Evolutionary conservation across 228 moss, liverwort and hornwort species (phyloP), one percentile per base, ranked within the genome.

Genomic region (Sphagnum fallax): DNA sequence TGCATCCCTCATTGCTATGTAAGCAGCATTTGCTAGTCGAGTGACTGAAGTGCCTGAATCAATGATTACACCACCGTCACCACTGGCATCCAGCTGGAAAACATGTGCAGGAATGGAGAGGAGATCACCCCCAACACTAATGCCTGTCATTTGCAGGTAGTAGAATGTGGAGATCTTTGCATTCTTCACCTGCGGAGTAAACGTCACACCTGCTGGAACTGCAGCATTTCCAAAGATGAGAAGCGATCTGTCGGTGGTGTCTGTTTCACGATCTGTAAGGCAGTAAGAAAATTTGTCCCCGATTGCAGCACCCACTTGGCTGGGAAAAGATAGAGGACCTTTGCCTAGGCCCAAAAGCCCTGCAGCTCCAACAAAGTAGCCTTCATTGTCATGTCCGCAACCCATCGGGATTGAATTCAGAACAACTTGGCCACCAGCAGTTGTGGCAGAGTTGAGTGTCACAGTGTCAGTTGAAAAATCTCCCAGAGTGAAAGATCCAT

Each of bases 31-130:
- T 52, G 49, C 58, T 11, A 79, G 70, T 59, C 70, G 73, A 6
- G 78, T 74, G 48, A 78, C 65, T 59, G 74, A 66, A 7, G 78
- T 78, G 4, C 78, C 79, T 8, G 79, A 79, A 18, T 79, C 79
- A 15, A 79, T 53, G 10, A 79, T 72, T 0, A 75, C 72, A 10
- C 79, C 79, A 4, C 75, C 75, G 2, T 55, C 69, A 5, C 79
- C 79, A 10, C 63, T 64, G 0, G 68, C 48, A 6, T 71, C 58
- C 47, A 79, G 67, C 18, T 53, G 58, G 51, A 79, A 79, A 8
- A 71, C 61, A 5, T n/a, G 48, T 4, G 58, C 16, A 16, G 79
- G 75, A 16, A 75, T 69, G 32, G 52, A 52, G 52, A 79, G 59
- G 18, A 60, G 55, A 6, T 1, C 49, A 8, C 68, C 75, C 0